These are phyloP conservation scores for Kalmusia sp. DNA, from an alignment of 2,329 filamentous ascomycete species.

Conservation along the genomic window DNA sequence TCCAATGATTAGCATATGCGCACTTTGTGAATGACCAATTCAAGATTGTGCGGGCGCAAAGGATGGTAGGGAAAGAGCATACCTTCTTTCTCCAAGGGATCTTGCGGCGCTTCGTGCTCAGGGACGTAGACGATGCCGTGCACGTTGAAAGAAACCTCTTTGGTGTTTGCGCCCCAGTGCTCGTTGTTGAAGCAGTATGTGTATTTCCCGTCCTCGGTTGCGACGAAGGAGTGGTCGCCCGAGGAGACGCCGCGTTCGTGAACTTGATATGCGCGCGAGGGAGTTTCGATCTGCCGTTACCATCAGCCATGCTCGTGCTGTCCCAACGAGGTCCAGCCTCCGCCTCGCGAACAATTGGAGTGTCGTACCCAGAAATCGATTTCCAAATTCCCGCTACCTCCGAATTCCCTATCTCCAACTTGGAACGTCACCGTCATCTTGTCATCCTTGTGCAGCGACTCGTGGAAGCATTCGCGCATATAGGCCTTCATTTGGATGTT, in stretches of 20 bases:
- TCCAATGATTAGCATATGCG: slow-evolving; percentile 21
- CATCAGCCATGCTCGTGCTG: neutral
- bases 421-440: slow-evolving; percentile 99
- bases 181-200: slow-evolving; percentile 99
- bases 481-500: slow-evolving; percentile 96
- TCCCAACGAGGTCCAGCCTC: no score
- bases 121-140: slow-evolving; percentile 98
- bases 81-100: slow-evolving; percentile 93
- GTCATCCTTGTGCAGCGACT: slow-evolving; percentile 89
- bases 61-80: slow-evolving; percentile 35
- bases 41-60: neutral
- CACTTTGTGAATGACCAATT: neutral
- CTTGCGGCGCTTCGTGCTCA: slow-evolving; percentile 81
- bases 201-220: slow-evolving; percentile 85
- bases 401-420: slow-evolving; percentile 95
- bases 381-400: slow-evolving; percentile 90
- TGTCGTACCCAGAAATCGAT: slow-evolving; percentile 92
- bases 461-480: slow-evolving; percentile 97
- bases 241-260: slow-evolving; percentile 83
- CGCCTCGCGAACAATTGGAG: neutral
- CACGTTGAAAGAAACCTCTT: slow-evolving; percentile 99
- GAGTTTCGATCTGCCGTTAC: slow-evolving; percentile 73
- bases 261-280: slow-evolving; percentile 75
- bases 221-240: slow-evolving; percentile 92
- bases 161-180: slow-evolving; percentile 93